Evolutionary conservation across 2,329 filamentous ascomycete species (phyloP), one percentile per base, ranked within the genome.

Genomic region (Sarocladium brachiariae): DNA sequence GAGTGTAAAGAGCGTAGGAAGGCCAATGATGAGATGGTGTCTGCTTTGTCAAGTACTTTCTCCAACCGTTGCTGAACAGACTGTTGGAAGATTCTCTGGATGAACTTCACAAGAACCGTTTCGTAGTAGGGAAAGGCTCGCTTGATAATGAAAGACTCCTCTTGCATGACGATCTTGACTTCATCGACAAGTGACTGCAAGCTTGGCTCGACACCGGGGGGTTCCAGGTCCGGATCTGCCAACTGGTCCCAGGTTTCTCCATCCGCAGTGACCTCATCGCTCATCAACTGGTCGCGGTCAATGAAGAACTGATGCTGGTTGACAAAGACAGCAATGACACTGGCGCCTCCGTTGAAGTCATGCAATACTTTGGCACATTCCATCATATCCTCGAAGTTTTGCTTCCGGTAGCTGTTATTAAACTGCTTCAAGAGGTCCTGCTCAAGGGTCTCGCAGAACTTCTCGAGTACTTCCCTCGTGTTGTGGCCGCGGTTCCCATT

Each of bases 281-380:
- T 87, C 47, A 96, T 85, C 52, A 99, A 75, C 65, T 97, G 92
- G 58, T 90, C 93, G 23, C 91, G 80, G 64, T 97, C 93, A 62
- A 99, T 96, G 70, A 99, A 99, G 76, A 99, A 99, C 62, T 96
- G 90, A 69, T 99, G 95, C 66, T 99, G 93, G 64, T 99, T 99
- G 63, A 99, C 92, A 66, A 97, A 99, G 10, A 92, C 77, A 13
- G 89, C 92, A 67, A 96, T 95, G 53, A 97, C 93, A 64, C 91
- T 97, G 52, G 89, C 84, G 49, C 93, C 93, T 49, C 93, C 90
- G 65, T 92, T 96, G 75, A 99, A 99, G 68, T 97, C 93, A 64
- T 93, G 80, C 55, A 99, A 74, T 37, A 96, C 93, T 61, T 88
- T 88, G 50, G 95, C 89, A 65, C 93, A 99, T 65, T 97, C 93